Evolutionary conservation across 1,139 yeast species (phyloP).

Genomic region (Diutina mesorugosa): DNA sequence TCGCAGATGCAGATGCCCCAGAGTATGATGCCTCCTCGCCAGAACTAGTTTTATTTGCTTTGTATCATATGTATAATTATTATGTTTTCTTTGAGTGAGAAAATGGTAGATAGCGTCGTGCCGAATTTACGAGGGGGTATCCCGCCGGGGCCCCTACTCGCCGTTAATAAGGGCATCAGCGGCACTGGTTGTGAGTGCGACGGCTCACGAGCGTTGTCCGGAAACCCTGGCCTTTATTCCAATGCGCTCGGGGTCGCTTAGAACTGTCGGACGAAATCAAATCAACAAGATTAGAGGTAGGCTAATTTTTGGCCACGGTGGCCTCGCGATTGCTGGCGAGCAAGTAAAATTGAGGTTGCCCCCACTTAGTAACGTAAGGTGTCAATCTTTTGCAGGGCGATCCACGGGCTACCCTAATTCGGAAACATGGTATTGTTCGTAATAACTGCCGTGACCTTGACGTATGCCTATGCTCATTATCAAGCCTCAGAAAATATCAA

Average conservation of each 20-base stretch:
- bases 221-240: neutral
- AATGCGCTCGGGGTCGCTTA: neutral
- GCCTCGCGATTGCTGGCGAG: neutral
- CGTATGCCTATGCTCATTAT: neutral
- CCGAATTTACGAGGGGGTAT: neutral
- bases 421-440: neutral
- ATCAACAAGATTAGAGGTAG: too few species aligned
- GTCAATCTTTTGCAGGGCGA: too few species aligned
- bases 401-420: neutral
- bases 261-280: too few species aligned
- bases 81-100: neutral
- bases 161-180: neutral
- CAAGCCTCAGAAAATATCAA: neutral
- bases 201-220: neutral
- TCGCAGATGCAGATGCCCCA: slow-evolving; percentile 4
- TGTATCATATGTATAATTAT: neutral
- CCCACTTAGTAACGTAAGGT: too few species aligned
- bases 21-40: slow-evolving; percentile 7
- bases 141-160: neutral
- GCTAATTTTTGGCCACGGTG: too few species aligned
- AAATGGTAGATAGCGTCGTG: neutral
- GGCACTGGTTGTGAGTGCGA: neutral
- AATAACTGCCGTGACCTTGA: neutral
- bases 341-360: too few species aligned
- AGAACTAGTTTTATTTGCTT: neutral